These are phyloP conservation scores for Calonectria hawksworthii DNA, from an alignment of 2,329 filamentous ascomycete genomes.

Conservation along the genomic window DNA sequence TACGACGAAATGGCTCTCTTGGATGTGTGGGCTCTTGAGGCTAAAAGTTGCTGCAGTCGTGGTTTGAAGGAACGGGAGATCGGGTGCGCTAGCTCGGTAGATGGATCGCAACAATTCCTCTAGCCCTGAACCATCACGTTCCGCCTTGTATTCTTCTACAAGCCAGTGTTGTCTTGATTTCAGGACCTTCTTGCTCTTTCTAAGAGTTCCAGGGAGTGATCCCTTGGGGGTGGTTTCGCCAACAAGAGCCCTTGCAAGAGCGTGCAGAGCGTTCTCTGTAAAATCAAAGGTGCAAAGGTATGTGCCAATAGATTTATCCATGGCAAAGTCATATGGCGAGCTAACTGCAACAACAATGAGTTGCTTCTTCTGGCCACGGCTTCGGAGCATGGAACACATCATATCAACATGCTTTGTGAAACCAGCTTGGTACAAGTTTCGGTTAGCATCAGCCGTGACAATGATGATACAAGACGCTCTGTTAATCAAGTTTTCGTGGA, in stretches of 20 bases:
- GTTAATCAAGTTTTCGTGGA: slow-evolving; percentile 94
- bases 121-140: slow-evolving; percentile 80
- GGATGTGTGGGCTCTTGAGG: slow-evolving; percentile 76
- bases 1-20: slow-evolving; percentile 91
- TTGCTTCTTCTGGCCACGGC: slow-evolving; percentile 86
- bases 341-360: slow-evolving; percentile 93
- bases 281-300: slow-evolving; percentile 98
- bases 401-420: slow-evolving; percentile 97
- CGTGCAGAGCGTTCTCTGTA: slow-evolving; percentile 90
- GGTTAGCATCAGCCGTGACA: slow-evolving; percentile 92
- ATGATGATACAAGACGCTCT: slow-evolving; percentile 90
- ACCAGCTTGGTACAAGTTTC: slow-evolving; percentile 92
- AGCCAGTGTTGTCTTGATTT: slow-evolving; percentile 97
- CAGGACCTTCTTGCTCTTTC: slow-evolving; percentile 87
- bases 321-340: slow-evolving; percentile 96
- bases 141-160: slow-evolving; percentile 87
- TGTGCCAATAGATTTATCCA: slow-evolving; percentile 90
- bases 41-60: slow-evolving; percentile 83
- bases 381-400: slow-evolving; percentile 89
- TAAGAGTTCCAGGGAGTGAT: slow-evolving; percentile 79
- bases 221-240: slow-evolving; percentile 77
- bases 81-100: slow-evolving; percentile 75
- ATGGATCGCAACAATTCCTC: slow-evolving; percentile 81
- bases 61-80: slow-evolving; percentile 77
- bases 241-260: slow-evolving; percentile 85